These are phyloP conservation scores for Ziziphus jujuba DNA, from an alignment of 306 rosid species.

Conservation along the genomic window DNA sequence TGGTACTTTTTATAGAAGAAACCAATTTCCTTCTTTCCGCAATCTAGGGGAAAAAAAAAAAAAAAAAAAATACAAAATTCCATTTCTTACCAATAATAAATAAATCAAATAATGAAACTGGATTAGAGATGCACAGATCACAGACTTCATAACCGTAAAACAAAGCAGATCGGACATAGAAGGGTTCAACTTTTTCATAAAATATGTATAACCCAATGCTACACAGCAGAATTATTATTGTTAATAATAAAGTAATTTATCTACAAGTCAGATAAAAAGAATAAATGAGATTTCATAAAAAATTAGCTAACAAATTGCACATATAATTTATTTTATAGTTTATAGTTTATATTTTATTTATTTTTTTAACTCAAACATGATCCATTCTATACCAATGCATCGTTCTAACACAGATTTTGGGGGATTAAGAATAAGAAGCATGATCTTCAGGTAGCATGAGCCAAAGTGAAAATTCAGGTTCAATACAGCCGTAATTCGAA, in stretches of 20 bases:
- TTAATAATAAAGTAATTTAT: background rate
- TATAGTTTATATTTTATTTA: too few relatives aligned
- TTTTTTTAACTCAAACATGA: background rate
- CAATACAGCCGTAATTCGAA: too few relatives aligned
- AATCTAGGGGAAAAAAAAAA: slow-evolving; percentile 60
- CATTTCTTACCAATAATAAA: background rate
- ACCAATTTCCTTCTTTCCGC: slow-evolving; percentile 76
- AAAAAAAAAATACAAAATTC: too few relatives aligned
- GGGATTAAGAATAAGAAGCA: too few relatives aligned
- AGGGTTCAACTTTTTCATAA: background rate
- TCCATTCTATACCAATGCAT: background rate
- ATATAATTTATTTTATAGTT: too few relatives aligned
- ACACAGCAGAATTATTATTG: background rate
- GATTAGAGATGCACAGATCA: background rate
- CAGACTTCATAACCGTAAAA: background rate
- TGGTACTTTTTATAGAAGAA: slow-evolving; percentile 49
- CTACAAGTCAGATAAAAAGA: background rate
- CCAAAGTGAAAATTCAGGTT: too few relatives aligned
- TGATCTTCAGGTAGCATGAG: too few relatives aligned
- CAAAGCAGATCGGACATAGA: background rate
- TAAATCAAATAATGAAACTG: background rate
- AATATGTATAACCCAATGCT: background rate
- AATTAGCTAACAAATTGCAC: background rate
- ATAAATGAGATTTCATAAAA: background rate
- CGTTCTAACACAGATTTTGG: background rate